These are phyloP conservation scores for Salix caprea DNA, from an alignment of 345 rosid species.

Conservation along the genomic window DNA sequence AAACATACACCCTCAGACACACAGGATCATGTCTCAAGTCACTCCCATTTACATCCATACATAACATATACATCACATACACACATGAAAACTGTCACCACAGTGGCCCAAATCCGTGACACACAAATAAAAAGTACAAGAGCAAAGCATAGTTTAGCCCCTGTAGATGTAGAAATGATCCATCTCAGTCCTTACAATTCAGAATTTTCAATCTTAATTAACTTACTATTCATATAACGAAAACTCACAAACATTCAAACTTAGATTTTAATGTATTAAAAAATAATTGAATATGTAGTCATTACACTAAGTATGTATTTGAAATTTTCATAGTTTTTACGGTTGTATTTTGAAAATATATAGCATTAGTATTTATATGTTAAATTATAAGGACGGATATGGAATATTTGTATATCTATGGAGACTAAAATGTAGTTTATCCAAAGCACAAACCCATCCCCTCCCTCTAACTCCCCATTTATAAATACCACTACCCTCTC, in stretches of 20 bases:
- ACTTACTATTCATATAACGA: too few relatives aligned
- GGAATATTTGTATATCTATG: background rate
- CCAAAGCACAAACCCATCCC: background rate
- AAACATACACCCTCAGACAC: background rate
- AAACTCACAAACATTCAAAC: too few relatives aligned
- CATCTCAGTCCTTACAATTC: background rate
- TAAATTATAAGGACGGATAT: background rate
- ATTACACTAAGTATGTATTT: too few relatives aligned
- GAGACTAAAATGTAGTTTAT: background rate
- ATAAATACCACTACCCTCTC: constrained; percentile 26
- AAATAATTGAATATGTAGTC: too few relatives aligned
- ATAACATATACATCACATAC: background rate
- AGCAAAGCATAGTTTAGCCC: background rate
- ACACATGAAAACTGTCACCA: background rate
- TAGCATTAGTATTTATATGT: background rate
- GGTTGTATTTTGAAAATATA: too few relatives aligned
- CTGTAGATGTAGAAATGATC: background rate
- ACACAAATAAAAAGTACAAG: background rate
- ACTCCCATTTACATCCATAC: background rate
- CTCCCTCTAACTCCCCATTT: background rate
- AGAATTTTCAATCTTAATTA: too few relatives aligned
- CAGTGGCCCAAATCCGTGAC: constrained; percentile 18
- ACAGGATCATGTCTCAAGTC: constrained; percentile 3
- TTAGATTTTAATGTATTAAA: too few relatives aligned
- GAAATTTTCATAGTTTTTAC: too few relatives aligned